Percentiles rank a stretch among this genome's conserved stretches.
Conservation (phyloP, 2,329 filamentous ascomycete genomes). For the Waltergamsia citrina region DNA sequence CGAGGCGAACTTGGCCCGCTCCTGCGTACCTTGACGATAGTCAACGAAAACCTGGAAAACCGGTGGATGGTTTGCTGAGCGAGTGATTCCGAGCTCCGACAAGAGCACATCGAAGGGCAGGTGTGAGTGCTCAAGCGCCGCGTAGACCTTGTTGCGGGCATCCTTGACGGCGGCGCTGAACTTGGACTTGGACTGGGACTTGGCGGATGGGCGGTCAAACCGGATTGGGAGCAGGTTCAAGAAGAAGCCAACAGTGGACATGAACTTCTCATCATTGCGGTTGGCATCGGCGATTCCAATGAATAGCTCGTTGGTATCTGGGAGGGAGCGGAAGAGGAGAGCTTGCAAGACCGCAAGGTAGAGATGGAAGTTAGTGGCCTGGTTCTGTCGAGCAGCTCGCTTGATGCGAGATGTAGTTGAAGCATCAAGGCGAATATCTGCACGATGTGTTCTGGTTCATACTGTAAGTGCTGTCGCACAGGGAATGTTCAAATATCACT, state of each 20-base stretch:
- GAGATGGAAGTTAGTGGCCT: too few species aligned
- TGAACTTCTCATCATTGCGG: constrained; percentile 20
- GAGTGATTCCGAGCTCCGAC: constrained; percentile 25
- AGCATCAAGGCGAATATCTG: too few species aligned
- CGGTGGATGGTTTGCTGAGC: constrained; percentile 28
- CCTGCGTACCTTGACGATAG: constrained; percentile 16
- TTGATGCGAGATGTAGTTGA: too few species aligned
- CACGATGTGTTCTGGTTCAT: too few species aligned
- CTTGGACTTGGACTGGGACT: constrained; percentile 7
- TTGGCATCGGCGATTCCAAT: constrained; percentile 40
- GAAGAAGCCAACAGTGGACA: constrained; percentile 31
- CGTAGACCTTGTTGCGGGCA: constrained; percentile 15
- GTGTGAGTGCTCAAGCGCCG: constrained; percentile 28
- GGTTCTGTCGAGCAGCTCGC: too few species aligned
- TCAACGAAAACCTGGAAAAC: constrained; percentile 36
- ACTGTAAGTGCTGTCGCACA: too few species aligned
- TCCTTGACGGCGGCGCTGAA: constrained; percentile 11
- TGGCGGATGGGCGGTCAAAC: constrained; percentile 20
- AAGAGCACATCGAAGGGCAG: constrained; percentile 41
- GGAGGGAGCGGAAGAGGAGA: constrained; percentile 22
- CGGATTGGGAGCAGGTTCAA: constrained; percentile 38
- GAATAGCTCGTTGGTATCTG: constrained; percentile 25
- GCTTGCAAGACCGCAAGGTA: too few species aligned
- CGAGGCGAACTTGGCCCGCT: constrained; percentile 9
- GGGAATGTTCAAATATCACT: too few species aligned